Conservation (phyloP, 257 asterid genomes). For the Mentha longifolia region DNA sequence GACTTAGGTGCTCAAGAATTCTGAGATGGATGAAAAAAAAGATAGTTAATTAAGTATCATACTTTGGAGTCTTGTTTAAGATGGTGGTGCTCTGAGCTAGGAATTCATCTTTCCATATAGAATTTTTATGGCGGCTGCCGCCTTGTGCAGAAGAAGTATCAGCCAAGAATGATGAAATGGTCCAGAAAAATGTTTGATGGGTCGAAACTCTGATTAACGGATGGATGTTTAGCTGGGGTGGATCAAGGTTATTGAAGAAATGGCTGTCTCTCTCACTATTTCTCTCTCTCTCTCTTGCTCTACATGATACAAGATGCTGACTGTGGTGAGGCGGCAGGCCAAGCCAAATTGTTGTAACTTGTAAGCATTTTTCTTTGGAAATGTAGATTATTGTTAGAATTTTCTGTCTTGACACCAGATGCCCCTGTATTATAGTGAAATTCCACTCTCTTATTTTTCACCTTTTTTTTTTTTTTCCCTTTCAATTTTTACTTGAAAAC, state of each 20-base stretch:
- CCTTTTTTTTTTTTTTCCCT: neutral
- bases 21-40: constrained; percentile 28
- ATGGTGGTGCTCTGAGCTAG: constrained; percentile 20
- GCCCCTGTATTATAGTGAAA: constrained; percentile 36
- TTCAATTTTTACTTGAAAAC: neutral
- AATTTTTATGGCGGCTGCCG: constrained; percentile 20
- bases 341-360: constrained; percentile 38
- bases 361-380: constrained; percentile 37
- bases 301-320: constrained; percentile 20
- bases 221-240: constrained; percentile 16
- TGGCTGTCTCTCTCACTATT: neutral
- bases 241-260: constrained; percentile 27
- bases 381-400: constrained; percentile 37
- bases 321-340: constrained; percentile 31
- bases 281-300: neutral
- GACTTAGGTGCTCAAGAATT: constrained; percentile 65
- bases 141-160: constrained; percentile 27
- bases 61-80: constrained; percentile 19
- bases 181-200: constrained; percentile 30
- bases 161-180: neutral
- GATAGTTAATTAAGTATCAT: neutral
- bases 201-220: constrained; percentile 20
- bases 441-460: neutral
- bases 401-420: neutral
- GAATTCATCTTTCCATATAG: constrained; percentile 25